Evolutionary conservation across 768 basidiomycete species (phyloP).

Genomic region (Coprinopsis strossmayeri): DNA sequence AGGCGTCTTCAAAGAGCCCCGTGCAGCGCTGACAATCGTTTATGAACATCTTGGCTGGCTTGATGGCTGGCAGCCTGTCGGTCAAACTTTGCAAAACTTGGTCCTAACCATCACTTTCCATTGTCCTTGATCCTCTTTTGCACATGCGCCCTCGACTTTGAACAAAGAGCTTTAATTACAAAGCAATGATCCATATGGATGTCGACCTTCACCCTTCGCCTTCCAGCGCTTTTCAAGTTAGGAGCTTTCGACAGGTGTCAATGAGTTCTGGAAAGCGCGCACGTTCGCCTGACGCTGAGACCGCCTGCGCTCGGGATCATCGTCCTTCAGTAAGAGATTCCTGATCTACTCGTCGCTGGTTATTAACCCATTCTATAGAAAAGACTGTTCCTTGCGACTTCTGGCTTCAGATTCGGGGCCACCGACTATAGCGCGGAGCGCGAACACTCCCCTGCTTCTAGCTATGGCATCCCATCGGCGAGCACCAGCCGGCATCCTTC

Average conservation of each 20-base stretch:
- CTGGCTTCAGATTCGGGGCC: conserved; percentile 7
- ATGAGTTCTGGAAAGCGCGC: conserved; percentile 41
- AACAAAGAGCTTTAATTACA: neutral
- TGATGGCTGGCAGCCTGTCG: neutral
- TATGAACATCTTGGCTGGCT: neutral
- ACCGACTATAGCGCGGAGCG: conserved; percentile 6
- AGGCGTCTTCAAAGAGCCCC: neutral
- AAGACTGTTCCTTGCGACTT: conserved; percentile 40
- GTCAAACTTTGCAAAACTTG: neutral
- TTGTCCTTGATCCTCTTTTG: neutral
- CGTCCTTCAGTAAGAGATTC: conserved; percentile 52
- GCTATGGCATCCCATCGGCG: conserved; percentile 18
- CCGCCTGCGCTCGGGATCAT: conserved; percentile 28
- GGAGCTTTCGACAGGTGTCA: conserved; percentile 22
- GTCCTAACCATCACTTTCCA: neutral
- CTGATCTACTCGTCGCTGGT: too few species aligned
- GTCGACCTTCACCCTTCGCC: conserved; percentile 39
- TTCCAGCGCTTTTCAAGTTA: conserved; percentile 36
- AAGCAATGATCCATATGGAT: conserved; percentile 42
- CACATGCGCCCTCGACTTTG: neutral
- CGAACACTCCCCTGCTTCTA: conserved; percentile 12
- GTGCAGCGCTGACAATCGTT: neutral
- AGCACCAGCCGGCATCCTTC: conserved; percentile 36
- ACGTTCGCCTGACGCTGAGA: conserved; percentile 55
- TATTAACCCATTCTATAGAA: too few species aligned